Evolutionary conservation across 768 basidiomycete species (phyloP).

Genomic region (Vararia minispora): DNA sequence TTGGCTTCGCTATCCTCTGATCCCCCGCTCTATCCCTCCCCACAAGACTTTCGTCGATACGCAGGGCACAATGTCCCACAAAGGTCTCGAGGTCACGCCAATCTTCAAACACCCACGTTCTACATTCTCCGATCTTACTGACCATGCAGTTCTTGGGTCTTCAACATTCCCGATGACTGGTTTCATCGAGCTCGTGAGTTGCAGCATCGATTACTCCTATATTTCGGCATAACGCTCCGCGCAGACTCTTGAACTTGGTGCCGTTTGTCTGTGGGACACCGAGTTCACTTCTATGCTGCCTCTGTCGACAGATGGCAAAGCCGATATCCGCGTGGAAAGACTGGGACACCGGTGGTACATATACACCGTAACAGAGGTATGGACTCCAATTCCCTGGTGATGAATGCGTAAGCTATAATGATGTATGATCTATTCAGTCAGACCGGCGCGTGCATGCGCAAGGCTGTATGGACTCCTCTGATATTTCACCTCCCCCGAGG

Average conservation of each 20-base stretch:
- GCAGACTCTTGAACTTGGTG: conserved; percentile 28
- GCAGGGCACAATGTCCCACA: too few relatives aligned
- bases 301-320: conserved; percentile 16
- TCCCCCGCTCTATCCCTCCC: too few relatives aligned
- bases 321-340: conserved; percentile 12
- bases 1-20: too few relatives aligned
- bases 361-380: conserved; percentile 11
- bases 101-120: conserved; percentile 25
- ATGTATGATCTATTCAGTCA: too few relatives aligned
- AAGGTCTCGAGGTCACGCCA: too few relatives aligned
- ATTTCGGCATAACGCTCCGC: not conserved
- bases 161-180: conserved; percentile 37
- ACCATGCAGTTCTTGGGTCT: conserved; percentile 34
- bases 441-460: too few relatives aligned
- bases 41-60: too few relatives aligned
- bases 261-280: conserved; percentile 16
- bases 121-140: conserved; percentile 29
- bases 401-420: too few relatives aligned
- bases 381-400: too few relatives aligned
- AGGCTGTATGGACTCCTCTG: too few relatives aligned
- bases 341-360: conserved; percentile 20
- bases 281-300: conserved; percentile 18
- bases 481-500: too few relatives aligned
- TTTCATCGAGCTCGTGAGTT: conserved; percentile 27
- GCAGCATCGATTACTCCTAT: not conserved